Evolutionary conservation across 108 stramenopile genomes (phyloP).

Genomic region (Bacterosira constricta): DNA sequence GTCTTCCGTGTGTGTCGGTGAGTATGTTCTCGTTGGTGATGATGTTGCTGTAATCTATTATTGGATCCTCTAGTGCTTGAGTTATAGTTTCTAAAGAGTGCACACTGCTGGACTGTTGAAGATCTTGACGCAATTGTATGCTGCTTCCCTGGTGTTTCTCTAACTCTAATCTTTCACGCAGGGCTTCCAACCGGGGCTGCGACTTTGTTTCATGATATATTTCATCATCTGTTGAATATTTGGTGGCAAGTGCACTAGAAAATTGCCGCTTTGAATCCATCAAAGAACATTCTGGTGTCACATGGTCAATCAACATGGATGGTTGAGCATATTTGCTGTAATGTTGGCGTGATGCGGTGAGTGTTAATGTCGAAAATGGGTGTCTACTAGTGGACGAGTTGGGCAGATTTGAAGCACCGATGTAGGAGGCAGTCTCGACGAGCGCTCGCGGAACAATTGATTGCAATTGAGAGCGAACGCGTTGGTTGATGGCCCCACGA

Average conservation of each 20-base stretch:
- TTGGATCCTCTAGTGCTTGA: neutral
- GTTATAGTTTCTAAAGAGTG: neutral
- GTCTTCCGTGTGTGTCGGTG: constrained; percentile 85
- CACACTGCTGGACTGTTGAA: neutral
- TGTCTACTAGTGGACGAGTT: too few species aligned
- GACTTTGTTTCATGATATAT: neutral
- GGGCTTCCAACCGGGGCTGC: constrained; percentile 33
- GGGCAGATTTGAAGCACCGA: neutral
- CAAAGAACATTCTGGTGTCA: neutral
- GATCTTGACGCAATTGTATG: neutral
- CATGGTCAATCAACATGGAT: neutral
- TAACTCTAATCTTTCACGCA: constrained; percentile 34
- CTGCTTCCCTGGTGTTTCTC: constrained; percentile 12
- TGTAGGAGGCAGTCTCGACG: neutral
- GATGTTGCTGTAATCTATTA: neutral
- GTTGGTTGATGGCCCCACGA: too few species aligned
- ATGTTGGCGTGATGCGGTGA: neutral
- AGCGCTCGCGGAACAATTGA: neutral
- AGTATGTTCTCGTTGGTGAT: constrained; percentile 35
- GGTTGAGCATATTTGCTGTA: neutral
- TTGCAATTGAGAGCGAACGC: neutral
- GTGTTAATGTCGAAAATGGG: too few species aligned
- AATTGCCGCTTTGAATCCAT: neutral
- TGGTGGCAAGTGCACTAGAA: constrained; percentile 14
- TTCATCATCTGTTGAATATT: constrained; percentile 14